Base-by-base conservation (phyloP, 208 protist genomes). In the Angomonas desouzai region DNA sequence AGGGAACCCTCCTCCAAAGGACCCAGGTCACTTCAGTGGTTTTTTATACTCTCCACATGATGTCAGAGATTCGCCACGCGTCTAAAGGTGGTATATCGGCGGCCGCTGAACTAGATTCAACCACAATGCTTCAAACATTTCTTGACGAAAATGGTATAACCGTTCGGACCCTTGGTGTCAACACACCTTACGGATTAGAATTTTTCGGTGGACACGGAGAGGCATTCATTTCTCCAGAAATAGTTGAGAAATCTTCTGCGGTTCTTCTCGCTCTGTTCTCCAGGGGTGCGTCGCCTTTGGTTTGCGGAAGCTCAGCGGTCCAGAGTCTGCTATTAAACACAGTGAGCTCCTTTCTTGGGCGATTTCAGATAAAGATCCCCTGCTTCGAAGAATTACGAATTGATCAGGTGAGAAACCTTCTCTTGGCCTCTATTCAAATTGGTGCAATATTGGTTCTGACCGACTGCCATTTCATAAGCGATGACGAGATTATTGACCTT, bases 121-220 rank as follows among this genome's bases (percentile, higher is more conserved):
- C 89, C 2, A 25, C 64, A 1, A 81, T 93, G 66, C n/a, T 93
- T 40, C 84, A 92, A 55, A 96, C 89, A 40, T 78, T 81, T 27
- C 66, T 91, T 38, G 72, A 70, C 3, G 76, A 79, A 0, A 73
- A 76, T 36, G 69, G 70, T 58, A 86, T 92, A 63, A 40, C 34
- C 48, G 65, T 86, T 29, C 73, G 83, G 48, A 68, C 82, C 6
- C 69, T 93, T 25, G 85, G 85, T 18, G 66, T 86, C 47, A 49
- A 57, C 16, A 64, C 87, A 38, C 51, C 68, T 16, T 90, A 96
- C 71, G 90, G 87, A 22, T 76, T 88, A 43, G 90, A 96, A 64
- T 92, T 93, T 69, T 49, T 87, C n/a, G 90, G 90, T 23, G 81
- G 88, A 63, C 67, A 78, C 40, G 62, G 32, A 22, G 18, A 77